phyloP scores from a whole-genome alignment of 495 filamentous ascomycete genomes.

The Astrothelium subdiscretum region DNA sequence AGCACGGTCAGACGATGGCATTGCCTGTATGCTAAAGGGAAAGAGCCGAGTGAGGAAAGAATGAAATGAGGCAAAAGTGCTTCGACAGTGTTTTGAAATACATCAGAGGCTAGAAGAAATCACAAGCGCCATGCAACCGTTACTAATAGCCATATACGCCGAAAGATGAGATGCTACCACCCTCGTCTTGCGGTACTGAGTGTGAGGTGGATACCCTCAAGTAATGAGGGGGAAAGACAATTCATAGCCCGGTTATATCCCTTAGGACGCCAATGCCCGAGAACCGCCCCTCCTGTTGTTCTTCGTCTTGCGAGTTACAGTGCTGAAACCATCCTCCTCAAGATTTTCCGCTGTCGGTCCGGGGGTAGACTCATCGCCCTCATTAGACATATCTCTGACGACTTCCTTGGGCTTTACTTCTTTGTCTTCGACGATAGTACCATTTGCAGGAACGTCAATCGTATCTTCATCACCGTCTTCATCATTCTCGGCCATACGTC shows the following conservation, averaged over 20 bases:
- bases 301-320: constrained; percentile 17
- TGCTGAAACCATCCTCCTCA: constrained; percentile 20
- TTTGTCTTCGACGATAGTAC: constrained; percentile 26
- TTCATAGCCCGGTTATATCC: not conserved
- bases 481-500: constrained; percentile 14
- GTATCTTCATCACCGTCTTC: constrained; percentile 17
- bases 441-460: constrained; percentile 24
- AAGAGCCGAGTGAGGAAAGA: not conserved
- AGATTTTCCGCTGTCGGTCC: constrained; percentile 11
- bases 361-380: constrained; percentile 8
- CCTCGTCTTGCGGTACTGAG: not conserved
- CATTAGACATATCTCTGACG: constrained; percentile 8
- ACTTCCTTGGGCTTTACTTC: constrained; percentile 31
- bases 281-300: constrained; percentile 11
- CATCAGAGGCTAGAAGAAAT: not conserved
- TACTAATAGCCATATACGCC: not conserved
- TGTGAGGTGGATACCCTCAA: not conserved
- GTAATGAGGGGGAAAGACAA: not conserved
- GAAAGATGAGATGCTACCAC: not conserved
- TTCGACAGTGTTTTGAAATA: not conserved
- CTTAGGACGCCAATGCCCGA: constrained; percentile 18
- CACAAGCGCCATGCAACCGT: constrained; percentile 1
- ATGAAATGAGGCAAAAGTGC: not conserved
- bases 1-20: not conserved
- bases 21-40: not conserved